Evolutionary conservation across 495 filamentous ascomycete species (phyloP).

Genomic region (Annulohypoxylon stygium): DNA sequence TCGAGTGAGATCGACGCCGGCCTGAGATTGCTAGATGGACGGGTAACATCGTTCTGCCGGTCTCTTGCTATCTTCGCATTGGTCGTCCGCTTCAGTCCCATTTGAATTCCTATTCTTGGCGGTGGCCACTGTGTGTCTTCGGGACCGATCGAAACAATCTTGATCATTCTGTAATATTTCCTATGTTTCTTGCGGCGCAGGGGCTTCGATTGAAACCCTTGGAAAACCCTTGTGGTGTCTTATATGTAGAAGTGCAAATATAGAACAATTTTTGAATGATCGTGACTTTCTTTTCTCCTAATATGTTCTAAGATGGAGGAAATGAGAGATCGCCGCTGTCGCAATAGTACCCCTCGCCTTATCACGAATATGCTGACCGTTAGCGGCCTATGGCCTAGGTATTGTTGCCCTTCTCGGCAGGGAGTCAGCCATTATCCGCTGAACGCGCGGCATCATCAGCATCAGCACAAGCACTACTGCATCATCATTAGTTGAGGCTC

Average conservation of each 20-base stretch:
- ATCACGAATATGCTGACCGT: constrained; percentile 19
- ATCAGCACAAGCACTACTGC: constrained; percentile 5
- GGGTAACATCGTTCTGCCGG: constrained; percentile 34
- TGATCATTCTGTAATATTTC: constrained; percentile 12
- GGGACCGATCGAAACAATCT: constrained; percentile 44
- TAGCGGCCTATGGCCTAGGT: neutral
- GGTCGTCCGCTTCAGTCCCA: neutral
- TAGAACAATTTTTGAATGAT: constrained; percentile 28
- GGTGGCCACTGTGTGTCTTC: constrained; percentile 23
- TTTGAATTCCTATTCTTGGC: constrained; percentile 35
- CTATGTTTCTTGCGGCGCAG: constrained; percentile 38
- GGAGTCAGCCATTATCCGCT: constrained; percentile 10
- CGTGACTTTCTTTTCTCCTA: constrained; percentile 2
- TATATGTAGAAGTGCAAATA: constrained; percentile 35
- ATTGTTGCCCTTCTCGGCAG: neutral
- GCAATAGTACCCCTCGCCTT: constrained; percentile 20
- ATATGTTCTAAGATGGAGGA: constrained; percentile 15
- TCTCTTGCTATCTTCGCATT: constrained; percentile 21
- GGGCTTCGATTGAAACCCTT: constrained; percentile 16
- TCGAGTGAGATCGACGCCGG: constrained; percentile 40
- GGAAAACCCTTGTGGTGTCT: constrained; percentile 13
- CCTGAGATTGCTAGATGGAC: constrained; percentile 45
- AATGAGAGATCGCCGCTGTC: constrained; percentile 31
- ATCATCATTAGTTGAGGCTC: constrained; percentile 34
- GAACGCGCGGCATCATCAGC: constrained; percentile 30